Evolutionary conservation across 108 stramenopile genomes (phyloP).

Genomic region (Nannochloropsis granulata): DNA sequence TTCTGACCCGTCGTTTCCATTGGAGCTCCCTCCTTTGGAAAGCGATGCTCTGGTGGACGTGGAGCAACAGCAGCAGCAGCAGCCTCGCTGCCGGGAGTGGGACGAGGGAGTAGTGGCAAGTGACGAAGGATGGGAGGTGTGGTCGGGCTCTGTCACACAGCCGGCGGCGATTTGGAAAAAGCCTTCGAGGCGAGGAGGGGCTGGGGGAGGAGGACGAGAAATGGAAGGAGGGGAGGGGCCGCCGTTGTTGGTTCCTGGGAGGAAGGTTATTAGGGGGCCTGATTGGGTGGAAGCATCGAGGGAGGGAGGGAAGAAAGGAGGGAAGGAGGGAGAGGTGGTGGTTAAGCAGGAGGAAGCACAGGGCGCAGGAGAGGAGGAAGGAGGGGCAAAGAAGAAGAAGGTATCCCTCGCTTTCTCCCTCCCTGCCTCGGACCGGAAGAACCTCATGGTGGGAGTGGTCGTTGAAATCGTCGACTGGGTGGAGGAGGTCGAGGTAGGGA

Average conservation of each 20-base stretch:
- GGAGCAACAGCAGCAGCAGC: background rate
- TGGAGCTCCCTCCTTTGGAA: background rate
- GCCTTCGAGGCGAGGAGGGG: no score
- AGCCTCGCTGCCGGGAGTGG: background rate
- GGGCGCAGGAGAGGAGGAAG: background rate
- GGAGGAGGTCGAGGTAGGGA: background rate
- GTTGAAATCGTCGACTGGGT: conserved; percentile 1
- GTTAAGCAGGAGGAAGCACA: background rate
- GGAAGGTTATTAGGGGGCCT: background rate
- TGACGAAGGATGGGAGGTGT: conserved; percentile 15
- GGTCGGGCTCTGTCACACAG: conserved; percentile 8
- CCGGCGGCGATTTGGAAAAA: background rate
- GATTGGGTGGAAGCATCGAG: background rate
- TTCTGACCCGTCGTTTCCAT: background rate
- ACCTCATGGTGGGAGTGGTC: background rate
- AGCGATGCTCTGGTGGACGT: background rate
- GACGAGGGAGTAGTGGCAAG: background rate
- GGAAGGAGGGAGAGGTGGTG: background rate
- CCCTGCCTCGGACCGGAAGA: background rate
- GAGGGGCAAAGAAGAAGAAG: background rate
- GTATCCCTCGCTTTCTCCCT: no score
- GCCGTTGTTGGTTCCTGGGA: background rate
- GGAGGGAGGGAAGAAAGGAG: background rate
- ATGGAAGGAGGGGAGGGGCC: background rate
- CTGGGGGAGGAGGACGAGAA: background rate